These are phyloP conservation scores for Sclerotinia borealis DNA, from an alignment of 2,329 filamentous ascomycete genomes.

Conservation along the genomic window DNA sequence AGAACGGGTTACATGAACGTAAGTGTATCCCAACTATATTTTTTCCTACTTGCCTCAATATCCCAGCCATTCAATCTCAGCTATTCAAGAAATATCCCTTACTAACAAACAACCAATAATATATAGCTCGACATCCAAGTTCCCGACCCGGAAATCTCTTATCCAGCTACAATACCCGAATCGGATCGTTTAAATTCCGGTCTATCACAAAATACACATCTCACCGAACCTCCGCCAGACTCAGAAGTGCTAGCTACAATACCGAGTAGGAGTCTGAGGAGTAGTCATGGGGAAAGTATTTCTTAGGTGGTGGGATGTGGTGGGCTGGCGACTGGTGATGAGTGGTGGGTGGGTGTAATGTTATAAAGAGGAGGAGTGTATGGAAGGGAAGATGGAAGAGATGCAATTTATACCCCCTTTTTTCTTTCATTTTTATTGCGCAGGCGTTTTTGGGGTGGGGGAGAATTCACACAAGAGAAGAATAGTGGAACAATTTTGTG, in stretches of 20 bases:
- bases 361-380: not conserved
- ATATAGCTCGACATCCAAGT: constrained; percentile 76
- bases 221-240: not conserved
- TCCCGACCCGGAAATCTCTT: constrained; percentile 65
- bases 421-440: not conserved
- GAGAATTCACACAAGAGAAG: not conserved
- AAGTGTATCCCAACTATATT: constrained; percentile 32
- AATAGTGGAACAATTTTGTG: not conserved
- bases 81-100: not conserved
- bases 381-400: not conserved
- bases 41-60: not conserved
- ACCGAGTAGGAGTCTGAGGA: not conserved
- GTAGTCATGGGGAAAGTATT: not conserved
- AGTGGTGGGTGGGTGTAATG: not conserved
- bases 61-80: too few species aligned
- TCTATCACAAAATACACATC: not conserved
- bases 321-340: too few species aligned
- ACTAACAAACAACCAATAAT: constrained; percentile 25
- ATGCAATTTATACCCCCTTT: constrained; percentile 1
- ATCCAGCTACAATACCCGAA: constrained; percentile 14
- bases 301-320: not conserved
- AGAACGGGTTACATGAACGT: constrained; percentile 84
- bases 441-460: not conserved
- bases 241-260: not conserved
- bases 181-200: not conserved